Evolutionary conservation across 352 stramenopile genomes (phyloP), one percentile per base, ranked within the genome.

Genomic region (Elongisporangium senticosum): DNA sequence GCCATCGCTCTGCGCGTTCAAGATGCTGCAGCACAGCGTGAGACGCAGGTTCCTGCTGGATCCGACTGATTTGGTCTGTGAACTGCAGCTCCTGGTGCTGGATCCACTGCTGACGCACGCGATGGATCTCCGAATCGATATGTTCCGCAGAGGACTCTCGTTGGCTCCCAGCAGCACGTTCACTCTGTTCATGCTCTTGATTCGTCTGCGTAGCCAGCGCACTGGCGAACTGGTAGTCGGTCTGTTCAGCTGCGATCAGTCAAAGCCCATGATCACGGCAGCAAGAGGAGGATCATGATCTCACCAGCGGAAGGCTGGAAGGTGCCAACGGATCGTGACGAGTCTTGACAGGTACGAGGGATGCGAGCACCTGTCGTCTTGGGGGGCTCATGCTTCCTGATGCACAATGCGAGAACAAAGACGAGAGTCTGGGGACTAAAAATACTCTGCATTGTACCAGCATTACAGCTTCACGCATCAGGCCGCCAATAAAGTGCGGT

Each of bases 81-180:
- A 62, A 62, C 8, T 20, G 24, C 17, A 52, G 22, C 19, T 62
- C 37, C 28, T 62, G 56, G 17, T 62, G 56, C 37, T 54, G 28
- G 21, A 56, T 14, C 56, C 56, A 62, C 37, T 26, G 49, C 8
- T 56, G 56, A 1, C 26, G 56, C 11, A 33, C 50, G 39, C 33
- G 26, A 40, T 56, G 33, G 15, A 62, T 55, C 40, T 56, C 22
- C 6, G 11, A 20, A 33, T 62, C 56, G 19, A 62, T 33, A 3
- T 22, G 7, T 8, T 53, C 17, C 17, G 37, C 4, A 0, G 51
- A 26, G n/a, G 56, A 22, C 19, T 49, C 49, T 37, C 47, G 3
- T 33, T 49, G 28, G 22, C 19, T 56, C 17, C 2, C 20, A 40
- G 24, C 40, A 28, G 23, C n/a, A 10, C 23, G 47, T 17, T 33